These are phyloP conservation scores for Neurospora discreta DNA, from an alignment of 495 filamentous ascomycete species.

Conservation along the genomic window DNA sequence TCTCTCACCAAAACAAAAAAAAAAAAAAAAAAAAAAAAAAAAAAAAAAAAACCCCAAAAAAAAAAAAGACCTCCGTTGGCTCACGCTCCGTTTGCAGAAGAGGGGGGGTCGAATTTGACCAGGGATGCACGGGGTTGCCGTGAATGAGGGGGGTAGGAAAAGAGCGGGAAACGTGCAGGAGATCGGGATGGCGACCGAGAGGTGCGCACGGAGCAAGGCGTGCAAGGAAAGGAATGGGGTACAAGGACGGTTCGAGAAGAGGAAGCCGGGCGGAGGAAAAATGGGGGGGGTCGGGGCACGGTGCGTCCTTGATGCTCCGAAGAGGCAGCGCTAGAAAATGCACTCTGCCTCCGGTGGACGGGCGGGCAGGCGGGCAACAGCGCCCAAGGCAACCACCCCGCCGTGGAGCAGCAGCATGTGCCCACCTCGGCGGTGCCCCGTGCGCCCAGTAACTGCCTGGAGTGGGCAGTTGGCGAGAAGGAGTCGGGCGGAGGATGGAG, in stretches of 20 bases:
- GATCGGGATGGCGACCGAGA: conserved; percentile 17
- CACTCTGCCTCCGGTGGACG: conserved; percentile 12
- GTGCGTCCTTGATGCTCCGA: conserved; percentile 15
- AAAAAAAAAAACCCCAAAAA: too few species aligned
- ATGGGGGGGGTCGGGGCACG: conserved; percentile 10
- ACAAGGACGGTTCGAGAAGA: conserved; percentile 18
- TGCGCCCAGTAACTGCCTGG: background rate
- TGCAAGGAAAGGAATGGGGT: conserved; percentile 14
- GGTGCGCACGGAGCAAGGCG: conserved; percentile 21
- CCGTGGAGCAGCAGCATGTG: background rate
- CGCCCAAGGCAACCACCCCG: background rate
- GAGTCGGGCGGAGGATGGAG: background rate
- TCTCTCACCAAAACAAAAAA: too few species aligned
- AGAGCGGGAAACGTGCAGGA: conserved; percentile 4
- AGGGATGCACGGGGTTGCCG: background rate
- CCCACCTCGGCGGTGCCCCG: conserved; percentile 4
- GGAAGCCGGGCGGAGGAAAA: conserved; percentile 22
- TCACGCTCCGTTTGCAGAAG: conserved; percentile 15
- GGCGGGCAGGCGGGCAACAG: background rate
- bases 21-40: too few species aligned
- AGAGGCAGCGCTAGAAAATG: conserved; percentile 12
- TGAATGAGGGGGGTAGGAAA: background rate
- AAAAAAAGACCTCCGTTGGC: background rate
- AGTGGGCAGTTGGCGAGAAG: background rate
- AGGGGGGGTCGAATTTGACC: background rate